Conservation (phyloP, 1,139 yeast genomes). For the Candida neerlandica region DNA sequence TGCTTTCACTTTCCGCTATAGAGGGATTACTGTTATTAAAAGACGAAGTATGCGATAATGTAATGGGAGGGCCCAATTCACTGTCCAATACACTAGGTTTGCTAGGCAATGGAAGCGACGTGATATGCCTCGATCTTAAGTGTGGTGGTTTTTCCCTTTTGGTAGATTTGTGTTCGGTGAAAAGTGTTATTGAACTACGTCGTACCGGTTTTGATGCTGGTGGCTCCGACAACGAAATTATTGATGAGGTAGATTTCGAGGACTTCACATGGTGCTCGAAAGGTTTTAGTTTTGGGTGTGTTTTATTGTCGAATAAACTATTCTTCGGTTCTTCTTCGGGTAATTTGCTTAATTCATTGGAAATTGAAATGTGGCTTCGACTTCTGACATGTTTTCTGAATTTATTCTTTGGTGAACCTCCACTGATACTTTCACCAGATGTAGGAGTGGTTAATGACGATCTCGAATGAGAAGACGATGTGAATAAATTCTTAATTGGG, state of each 20-base stretch:
- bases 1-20: slow-evolving; percentile 17
- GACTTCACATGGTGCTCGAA: slow-evolving; percentile 4
- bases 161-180: neutral
- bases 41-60: slow-evolving; percentile 9
- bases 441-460: slow-evolving; percentile 15
- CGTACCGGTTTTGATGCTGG: neutral
- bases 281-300: neutral
- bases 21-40: slow-evolving; percentile 14
- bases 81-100: neutral
- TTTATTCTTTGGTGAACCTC: slow-evolving; percentile 9
- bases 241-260: neutral
- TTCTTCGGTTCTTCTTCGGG: slow-evolving; percentile 8
- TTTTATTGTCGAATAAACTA: slow-evolving; percentile 5
- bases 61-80: slow-evolving; percentile 18
- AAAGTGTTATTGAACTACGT: slow-evolving; percentile 1
- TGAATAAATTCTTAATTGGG: slow-evolving; percentile 45
- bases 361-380: slow-evolving; percentile 9
- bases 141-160: slow-evolving; percentile 2
- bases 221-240: slow-evolving; percentile 1
- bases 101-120: slow-evolving; percentile 3
- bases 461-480: slow-evolving; percentile 23
- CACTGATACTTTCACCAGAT: slow-evolving; percentile 13
- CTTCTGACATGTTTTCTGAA: slow-evolving; percentile 11
- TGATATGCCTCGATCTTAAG: slow-evolving; percentile 4
- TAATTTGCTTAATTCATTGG: slow-evolving; percentile 5